phyloP scores from a whole-genome alignment of 2,329 filamentous ascomycete species.

The Nemania sp. region DNA sequence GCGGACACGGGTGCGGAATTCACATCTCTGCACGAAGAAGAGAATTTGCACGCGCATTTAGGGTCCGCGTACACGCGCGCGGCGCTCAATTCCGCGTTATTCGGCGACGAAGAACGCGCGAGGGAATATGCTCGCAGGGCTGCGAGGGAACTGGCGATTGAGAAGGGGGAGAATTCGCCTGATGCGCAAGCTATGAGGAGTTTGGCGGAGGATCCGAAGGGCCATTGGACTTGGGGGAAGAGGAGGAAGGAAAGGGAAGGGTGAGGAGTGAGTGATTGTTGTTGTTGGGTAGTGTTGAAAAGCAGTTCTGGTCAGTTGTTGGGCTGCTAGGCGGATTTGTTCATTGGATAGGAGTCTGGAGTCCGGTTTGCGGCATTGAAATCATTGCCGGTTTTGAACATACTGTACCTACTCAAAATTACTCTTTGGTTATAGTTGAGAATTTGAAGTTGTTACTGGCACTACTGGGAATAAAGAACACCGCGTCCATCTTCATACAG shows the following conservation, averaged over 20 bases:
- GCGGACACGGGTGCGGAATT: slow-evolving; percentile 38
- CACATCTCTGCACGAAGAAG: slow-evolving; percentile 40
- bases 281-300: too few relatives aligned
- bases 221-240: slow-evolving; percentile 27
- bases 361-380: too few relatives aligned
- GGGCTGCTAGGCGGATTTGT: too few relatives aligned
- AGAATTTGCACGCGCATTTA: slow-evolving; percentile 41
- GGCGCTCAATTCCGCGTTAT: slow-evolving; percentile 45
- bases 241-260: slow-evolving; percentile 17
- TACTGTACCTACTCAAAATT: too few relatives aligned
- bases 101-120: slow-evolving; percentile 40
- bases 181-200: slow-evolving; percentile 40
- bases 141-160: slow-evolving; percentile 38
- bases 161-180: slow-evolving; percentile 36
- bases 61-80: slow-evolving; percentile 43
- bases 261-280: background rate
- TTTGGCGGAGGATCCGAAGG: slow-evolving; percentile 36
- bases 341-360: too few relatives aligned
- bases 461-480: too few relatives aligned
- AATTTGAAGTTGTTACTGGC: too few relatives aligned
- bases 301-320: too few relatives aligned
- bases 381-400: too few relatives aligned
- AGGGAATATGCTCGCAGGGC: slow-evolving; percentile 40
- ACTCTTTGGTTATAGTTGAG: too few relatives aligned
- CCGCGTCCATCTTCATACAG: too few relatives aligned